Evolutionary conservation across 2,329 filamentous ascomycete species (phyloP).

Genomic region (Fusarium sp.): DNA sequence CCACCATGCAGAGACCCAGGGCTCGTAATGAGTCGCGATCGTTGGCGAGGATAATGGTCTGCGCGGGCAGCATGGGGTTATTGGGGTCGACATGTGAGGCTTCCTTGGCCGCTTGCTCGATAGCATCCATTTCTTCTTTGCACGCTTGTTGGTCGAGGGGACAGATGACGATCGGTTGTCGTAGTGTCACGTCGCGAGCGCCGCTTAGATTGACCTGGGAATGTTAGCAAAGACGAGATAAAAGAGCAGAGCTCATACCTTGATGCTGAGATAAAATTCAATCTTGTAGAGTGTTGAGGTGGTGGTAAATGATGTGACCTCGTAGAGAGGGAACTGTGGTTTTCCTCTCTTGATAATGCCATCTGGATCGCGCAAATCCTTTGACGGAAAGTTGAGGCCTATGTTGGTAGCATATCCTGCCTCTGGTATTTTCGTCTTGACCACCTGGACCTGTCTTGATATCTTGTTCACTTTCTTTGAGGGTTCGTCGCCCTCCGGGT

Average conservation of each 20-base stretch:
- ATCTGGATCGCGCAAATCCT: conserved; percentile 86
- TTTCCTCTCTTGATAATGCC: conserved; percentile 88
- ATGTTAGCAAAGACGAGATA: conserved; percentile 34
- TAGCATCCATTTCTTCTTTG: conserved; percentile 98
- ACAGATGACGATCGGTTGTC: conserved; percentile 95
- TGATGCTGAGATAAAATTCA: conserved; percentile 94
- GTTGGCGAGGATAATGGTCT: conserved; percentile 80
- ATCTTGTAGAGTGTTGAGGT: conserved; percentile 96
- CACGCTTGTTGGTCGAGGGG: conserved; percentile 94
- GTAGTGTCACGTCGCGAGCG: conserved; percentile 86
- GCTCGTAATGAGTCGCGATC: conserved; percentile 74
- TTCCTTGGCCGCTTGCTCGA: conserved; percentile 94
- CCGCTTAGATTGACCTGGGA: conserved; percentile 85
- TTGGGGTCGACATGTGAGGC: conserved; percentile 88
- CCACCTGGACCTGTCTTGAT: conserved; percentile 82
- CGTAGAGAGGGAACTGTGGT: conserved; percentile 88
- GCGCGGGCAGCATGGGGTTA: conserved; percentile 90
- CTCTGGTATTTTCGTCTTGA: conserved; percentile 88
- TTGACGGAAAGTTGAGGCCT: conserved; percentile 88
- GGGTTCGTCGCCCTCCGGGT: conserved; percentile 95
- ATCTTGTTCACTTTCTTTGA: conserved; percentile 89
- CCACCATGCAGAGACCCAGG: conserved; percentile 72
- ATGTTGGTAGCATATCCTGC: conserved; percentile 93
- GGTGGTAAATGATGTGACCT: conserved; percentile 91
- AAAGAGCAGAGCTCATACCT: conserved; percentile 65